A percentile compares a stretch with the other conserved stretches of the same genome.
phyloP scores from a whole-genome alignment of 176 grass and related monocot genomes.

The Phragmites australis region DNA sequence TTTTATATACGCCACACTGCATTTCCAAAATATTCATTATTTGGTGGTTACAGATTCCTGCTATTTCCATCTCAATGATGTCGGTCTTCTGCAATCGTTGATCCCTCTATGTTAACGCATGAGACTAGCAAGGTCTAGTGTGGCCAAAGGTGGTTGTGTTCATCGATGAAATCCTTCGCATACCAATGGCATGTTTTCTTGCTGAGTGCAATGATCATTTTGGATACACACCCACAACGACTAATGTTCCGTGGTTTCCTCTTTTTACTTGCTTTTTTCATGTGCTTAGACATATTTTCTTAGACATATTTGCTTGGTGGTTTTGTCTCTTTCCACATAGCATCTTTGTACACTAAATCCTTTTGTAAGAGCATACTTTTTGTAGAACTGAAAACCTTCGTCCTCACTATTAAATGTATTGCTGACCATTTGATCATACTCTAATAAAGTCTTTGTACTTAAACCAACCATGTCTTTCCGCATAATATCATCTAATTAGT shows the following conservation, averaged over 20 bases:
- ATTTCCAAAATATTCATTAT: neutral
- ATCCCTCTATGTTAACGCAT: neutral
- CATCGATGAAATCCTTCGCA: conserved; percentile 13
- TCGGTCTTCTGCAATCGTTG: neutral
- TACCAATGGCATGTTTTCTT: neutral
- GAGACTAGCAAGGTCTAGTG: neutral
- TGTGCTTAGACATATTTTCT: neutral
- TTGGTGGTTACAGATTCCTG: neutral
- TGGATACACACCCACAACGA: neutral
- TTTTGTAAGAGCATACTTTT: neutral
- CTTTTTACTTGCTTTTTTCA: neutral
- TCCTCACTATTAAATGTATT: neutral
- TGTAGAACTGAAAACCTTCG: neutral
- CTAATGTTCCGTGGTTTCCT: neutral
- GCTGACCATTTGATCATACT: neutral
- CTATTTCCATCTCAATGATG: neutral
- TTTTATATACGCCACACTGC: neutral
- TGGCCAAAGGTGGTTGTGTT: neutral
- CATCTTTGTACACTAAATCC: neutral
- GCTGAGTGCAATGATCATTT: neutral
- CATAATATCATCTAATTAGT: neutral
- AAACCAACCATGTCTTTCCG: neutral
- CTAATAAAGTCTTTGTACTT: neutral
- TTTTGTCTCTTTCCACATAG: neutral
- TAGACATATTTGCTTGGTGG: neutral